Evolutionary conservation across 306 rosid genomes (phyloP), one percentile per base, ranked within the genome.

Genomic region (Castanea sativa): DNA sequence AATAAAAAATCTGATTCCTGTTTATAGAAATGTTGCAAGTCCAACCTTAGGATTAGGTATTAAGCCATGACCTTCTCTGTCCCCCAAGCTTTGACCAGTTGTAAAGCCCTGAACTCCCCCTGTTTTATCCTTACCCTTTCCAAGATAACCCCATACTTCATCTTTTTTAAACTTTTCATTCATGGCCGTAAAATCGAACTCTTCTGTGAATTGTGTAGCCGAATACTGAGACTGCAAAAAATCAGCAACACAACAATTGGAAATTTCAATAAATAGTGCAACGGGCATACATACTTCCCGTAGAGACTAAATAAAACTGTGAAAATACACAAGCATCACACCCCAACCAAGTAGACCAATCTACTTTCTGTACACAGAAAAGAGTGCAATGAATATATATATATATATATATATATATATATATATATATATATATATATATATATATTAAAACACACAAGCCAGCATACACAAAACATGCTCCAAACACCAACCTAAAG

Each of bases 111-210:
- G 84, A 35, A 30, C 71, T 75, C 85, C 80, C 51, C 76, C 87
- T 65, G 64, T 56, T 73, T 63, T 82, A 76, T 79, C 76, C 27
- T 87, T 78, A 43, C 79, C 81, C 79, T 84, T 86, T 68, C 93
- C 93, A 51, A 89, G 95, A 69, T 84, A 85, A 64, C 91, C 90
- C 94, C 93, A 91, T 19, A 91, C 89, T 86, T 90, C 94, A 83
- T 93, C 93, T 85, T 91, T 90, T 45, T 85, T 93, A 86, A 90
- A 91, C 87, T 90, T 91, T 77, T 93, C 92, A 55, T 93, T 88
- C 98, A 93, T 93, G 76, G 97, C 93, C 41, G 19, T 85, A 85
- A 93, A 91, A 83, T 93, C 93, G 80, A 91, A 93, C 78, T 93
- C 98, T 83, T 91, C 97, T 43, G 83, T 86, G 80, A 82, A 93